Percentiles rank a stretch among this genome's conserved stretches.
Conservation (phyloP, 2,329 filamentous ascomycete species). For the Alternaria gansuensis region DNA sequence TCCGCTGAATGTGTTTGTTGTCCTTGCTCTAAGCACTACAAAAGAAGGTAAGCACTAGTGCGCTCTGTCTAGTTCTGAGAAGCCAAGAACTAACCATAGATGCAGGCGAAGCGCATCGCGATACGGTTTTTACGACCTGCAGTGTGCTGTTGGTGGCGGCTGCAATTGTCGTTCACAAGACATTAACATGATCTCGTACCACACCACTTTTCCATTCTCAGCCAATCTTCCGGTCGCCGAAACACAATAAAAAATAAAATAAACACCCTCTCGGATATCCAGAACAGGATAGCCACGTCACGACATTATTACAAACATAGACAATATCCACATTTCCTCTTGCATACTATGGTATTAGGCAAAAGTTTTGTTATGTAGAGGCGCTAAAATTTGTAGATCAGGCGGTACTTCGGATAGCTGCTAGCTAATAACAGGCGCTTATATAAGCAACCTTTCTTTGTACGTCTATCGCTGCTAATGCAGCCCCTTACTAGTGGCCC, state of each 20-base stretch:
- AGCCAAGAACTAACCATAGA: conserved; percentile 17
- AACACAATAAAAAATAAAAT: no score
- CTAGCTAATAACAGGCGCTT: no score
- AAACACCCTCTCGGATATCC: conserved; percentile 3
- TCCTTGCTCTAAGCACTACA: conserved; percentile 45
- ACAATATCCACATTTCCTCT: conserved; percentile 3
- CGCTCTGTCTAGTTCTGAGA: neutral
- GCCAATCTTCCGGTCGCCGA: neutral
- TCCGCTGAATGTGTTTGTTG: conserved; percentile 61
- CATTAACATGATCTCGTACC: conserved; percentile 26
- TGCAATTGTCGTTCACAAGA: conserved; percentile 40
- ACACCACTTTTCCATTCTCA: neutral
- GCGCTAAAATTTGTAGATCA: no score
- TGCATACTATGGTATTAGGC: neutral
- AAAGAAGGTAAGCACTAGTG: conserved; percentile 39
- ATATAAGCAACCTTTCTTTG: no score
- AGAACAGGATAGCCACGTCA: conserved; percentile 5
- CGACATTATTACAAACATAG: conserved; percentile 1
- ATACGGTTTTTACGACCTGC: conserved; percentile 45
- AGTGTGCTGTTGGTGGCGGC: conserved; percentile 41
- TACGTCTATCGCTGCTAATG: no score
- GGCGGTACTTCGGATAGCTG: no score
- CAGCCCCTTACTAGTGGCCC: no score
- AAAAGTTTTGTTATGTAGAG: no score
- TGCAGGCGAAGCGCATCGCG: conserved; percentile 43